Conservation (phyloP, 345 rosid genomes). For the Hibiscus tridactylites region DNA sequence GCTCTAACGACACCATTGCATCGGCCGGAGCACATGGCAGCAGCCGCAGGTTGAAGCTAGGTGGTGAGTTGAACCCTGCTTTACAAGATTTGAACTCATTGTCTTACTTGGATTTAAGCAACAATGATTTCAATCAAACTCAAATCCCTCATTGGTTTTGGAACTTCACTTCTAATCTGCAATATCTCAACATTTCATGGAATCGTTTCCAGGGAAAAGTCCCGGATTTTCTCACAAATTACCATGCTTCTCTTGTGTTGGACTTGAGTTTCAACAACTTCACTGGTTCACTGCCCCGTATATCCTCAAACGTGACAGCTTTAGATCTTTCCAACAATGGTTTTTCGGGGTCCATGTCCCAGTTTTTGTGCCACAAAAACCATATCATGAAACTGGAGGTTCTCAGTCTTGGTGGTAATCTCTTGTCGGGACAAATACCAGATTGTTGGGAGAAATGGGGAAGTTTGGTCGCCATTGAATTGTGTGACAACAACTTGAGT, state of each 20-base stretch:
- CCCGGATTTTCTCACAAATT: conserved; percentile 6
- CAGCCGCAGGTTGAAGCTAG: background rate
- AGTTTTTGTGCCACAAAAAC: background rate
- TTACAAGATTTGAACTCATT: background rate
- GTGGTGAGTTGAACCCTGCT: conserved; percentile 3
- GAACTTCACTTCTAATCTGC: conserved; percentile 8
- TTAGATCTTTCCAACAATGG: conserved; percentile 19
- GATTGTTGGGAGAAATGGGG: background rate
- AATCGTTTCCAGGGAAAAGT: conserved; percentile 19
- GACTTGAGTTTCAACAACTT: conserved; percentile 21
- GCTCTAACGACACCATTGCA: background rate
- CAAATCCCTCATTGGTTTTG: background rate
- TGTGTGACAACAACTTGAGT: conserved; percentile 12
- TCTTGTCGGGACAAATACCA: conserved; percentile 7
- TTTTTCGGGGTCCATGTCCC: conserved; percentile 13
- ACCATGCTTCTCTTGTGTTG: conserved; percentile 1
- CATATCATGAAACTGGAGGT: background rate
- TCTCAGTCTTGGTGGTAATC: conserved; percentile 12
- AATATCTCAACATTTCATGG: conserved; percentile 13
- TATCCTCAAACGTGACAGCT: conserved; percentile 3
- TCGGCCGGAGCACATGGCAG: background rate
- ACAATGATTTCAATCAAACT: background rate
- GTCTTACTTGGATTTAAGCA: background rate
- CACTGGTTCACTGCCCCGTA: conserved; percentile 14
- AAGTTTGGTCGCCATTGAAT: background rate